phyloP scores from a whole-genome alignment of 139 green algal species.

The Ettlia oleoabundans region DNA sequence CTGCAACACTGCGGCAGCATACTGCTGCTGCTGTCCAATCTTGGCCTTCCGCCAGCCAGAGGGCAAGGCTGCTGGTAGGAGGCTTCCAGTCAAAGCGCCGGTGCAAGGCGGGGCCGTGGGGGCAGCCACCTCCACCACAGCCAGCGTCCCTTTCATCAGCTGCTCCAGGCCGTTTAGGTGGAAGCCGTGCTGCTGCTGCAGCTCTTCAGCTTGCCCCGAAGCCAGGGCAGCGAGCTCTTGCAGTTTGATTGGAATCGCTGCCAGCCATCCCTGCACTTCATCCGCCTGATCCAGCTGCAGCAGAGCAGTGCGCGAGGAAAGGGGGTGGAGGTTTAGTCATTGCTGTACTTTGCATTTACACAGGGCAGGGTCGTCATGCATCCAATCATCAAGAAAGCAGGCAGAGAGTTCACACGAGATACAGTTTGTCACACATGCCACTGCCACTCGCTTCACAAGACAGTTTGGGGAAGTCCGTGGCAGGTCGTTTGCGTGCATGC shows the following conservation, averaged over 20 bases:
- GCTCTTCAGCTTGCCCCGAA: not conserved
- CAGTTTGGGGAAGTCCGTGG: too few relatives aligned
- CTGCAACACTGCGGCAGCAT: not conserved
- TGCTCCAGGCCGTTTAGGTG: constrained; percentile 3
- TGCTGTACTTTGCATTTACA: too few relatives aligned
- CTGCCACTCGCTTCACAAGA: too few relatives aligned
- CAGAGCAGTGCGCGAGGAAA: not conserved
- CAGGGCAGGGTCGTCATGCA: too few relatives aligned
- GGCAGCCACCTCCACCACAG: not conserved
- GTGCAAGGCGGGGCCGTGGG: not conserved
- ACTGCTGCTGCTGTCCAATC: not conserved
- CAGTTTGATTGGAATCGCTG: not conserved
- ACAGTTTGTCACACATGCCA: too few relatives aligned
- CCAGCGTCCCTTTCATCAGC: not conserved
- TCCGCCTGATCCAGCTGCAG: constrained; percentile 15
- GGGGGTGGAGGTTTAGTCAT: not conserved
- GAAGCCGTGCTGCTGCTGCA: constrained; percentile 20
- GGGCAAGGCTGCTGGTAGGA: constrained; percentile 11
- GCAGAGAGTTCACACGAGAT: too few relatives aligned
- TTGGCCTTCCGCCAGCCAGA: not conserved
- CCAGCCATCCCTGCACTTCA: not conserved
- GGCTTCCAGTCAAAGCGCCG: not conserved
- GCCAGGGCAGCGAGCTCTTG: not conserved
- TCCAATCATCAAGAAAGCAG: too few relatives aligned
- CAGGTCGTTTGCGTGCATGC: too few relatives aligned